These are phyloP conservation scores for Thalassiosira pacifica DNA, from an alignment of 352 stramenopile genomes.

Conservation along the genomic window DNA sequence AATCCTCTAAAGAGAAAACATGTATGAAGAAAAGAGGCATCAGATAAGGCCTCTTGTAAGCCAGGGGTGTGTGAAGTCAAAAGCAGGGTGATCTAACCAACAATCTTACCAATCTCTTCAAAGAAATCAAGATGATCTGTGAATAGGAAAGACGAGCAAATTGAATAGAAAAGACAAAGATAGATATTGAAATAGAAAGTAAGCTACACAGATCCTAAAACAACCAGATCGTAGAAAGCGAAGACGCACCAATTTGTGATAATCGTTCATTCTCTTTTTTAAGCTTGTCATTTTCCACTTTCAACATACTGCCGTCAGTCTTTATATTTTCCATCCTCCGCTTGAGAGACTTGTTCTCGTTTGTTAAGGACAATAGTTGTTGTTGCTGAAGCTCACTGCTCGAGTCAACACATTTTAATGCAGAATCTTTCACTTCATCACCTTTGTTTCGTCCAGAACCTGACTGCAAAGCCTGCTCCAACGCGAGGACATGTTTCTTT, in stretches of 20 bases:
- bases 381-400: neutral
- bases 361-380: slow-evolving; percentile 30
- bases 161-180: no score
- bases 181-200: neutral
- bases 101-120: slow-evolving; percentile 55
- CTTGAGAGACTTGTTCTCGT: slow-evolving; percentile 53
- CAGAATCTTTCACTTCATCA: neutral
- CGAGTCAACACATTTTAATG: neutral
- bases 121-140: slow-evolving; percentile 64
- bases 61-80: neutral
- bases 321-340: slow-evolving; percentile 30
- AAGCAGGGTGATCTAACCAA: no score
- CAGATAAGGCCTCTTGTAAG: neutral
- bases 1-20: slow-evolving; percentile 44
- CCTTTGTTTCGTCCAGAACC: slow-evolving; percentile 1
- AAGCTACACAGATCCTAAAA: neutral
- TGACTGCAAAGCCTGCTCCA: slow-evolving; percentile 49
- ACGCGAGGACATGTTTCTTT: slow-evolving; percentile 38
- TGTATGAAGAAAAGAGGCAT: neutral
- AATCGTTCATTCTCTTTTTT: slow-evolving; percentile 59
- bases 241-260: slow-evolving; percentile 33
- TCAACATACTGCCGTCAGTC: slow-evolving; percentile 16
- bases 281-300: slow-evolving; percentile 37
- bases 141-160: neutral
- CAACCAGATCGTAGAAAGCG: neutral